Evolutionary conservation across 305 asterid genomes (phyloP).

Genomic region (Plantago rigida): DNA sequence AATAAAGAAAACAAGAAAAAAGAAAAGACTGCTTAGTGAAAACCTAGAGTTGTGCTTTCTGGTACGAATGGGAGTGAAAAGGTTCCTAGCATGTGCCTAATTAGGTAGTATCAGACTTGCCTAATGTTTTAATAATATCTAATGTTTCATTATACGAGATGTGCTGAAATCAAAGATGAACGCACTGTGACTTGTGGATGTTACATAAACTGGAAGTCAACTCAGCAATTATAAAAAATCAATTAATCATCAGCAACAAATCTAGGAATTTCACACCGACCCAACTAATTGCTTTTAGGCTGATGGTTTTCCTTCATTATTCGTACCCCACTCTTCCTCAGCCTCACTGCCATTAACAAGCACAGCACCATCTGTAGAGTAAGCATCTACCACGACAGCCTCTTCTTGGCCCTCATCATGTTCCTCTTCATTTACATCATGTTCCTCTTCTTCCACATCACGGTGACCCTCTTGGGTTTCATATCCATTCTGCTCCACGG

Average conservation of each 20-base stretch:
- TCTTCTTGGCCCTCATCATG: conserved; percentile 64
- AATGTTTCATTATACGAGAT: conserved; percentile 11
- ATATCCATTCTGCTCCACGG: conserved; percentile 49
- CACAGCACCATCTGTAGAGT: conserved; percentile 77
- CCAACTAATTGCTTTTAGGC: conserved; percentile 80
- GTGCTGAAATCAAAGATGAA: conserved; percentile 22
- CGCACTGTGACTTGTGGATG: conserved; percentile 19
- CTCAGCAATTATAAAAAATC: conserved; percentile 40
- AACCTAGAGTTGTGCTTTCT: too few relatives aligned
- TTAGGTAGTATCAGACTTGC: too few relatives aligned
- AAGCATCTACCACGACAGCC: conserved; percentile 74
- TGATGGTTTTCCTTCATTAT: conserved; percentile 79
- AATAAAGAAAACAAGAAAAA: too few relatives aligned
- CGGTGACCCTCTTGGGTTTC: conserved; percentile 47
- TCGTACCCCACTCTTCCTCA: conserved; percentile 90
- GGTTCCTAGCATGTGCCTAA: too few relatives aligned
- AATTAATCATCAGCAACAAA: conserved; percentile 74
- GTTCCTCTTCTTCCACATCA: conserved; percentile 40
- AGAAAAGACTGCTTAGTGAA: too few relatives aligned
- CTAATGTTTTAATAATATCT: too few relatives aligned
- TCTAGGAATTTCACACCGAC: conserved; percentile 61
- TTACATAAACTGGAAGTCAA: conserved; percentile 31
- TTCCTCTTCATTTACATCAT: conserved; percentile 35
- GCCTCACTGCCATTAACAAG: conserved; percentile 63
- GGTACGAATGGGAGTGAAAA: too few relatives aligned